phyloP scores from a whole-genome alignment of 305 asterid genomes.

The Rubia peregrina region DNA sequence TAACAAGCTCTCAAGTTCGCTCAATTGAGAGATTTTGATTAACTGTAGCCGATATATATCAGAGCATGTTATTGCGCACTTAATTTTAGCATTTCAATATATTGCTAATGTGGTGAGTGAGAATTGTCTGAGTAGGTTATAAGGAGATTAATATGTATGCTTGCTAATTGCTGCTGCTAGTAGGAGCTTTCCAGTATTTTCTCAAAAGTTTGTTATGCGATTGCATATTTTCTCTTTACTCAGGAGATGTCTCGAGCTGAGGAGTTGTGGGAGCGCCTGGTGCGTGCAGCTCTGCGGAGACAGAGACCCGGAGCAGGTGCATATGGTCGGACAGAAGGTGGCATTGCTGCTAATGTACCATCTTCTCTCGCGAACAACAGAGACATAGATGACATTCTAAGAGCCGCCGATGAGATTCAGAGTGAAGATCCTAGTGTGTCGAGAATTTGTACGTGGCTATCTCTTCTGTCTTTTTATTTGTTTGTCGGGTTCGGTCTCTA shows the following conservation, averaged over 20 bases:
- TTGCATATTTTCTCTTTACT: not conserved
- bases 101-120: not conserved
- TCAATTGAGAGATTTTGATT: not conserved
- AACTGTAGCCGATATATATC: too few relatives aligned
- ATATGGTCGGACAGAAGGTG: conserved; percentile 49
- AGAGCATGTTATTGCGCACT: not conserved
- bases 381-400: conserved; percentile 84
- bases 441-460: conserved; percentile 56
- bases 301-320: conserved; percentile 44
- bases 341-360: conserved; percentile 87
- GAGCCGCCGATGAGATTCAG: conserved; percentile 97
- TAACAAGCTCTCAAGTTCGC: too few relatives aligned
- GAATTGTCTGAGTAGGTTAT: not conserved
- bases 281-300: conserved; percentile 82
- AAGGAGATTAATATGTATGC: not conserved
- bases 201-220: not conserved
- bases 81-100: not conserved
- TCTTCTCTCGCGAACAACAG: conserved; percentile 79
- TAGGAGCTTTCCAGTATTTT: not conserved
- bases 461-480: not conserved
- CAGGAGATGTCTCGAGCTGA: conserved; percentile 92
- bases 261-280: conserved; percentile 91
- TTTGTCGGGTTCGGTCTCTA: not conserved
- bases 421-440: conserved; percentile 82
- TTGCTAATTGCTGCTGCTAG: too few relatives aligned